A percentile compares a stretch with the other conserved stretches of the same genome.
phyloP scores from a whole-genome alignment of 2,329 filamentous ascomycete genomes.

The Metarhizium robertsii region DNA sequence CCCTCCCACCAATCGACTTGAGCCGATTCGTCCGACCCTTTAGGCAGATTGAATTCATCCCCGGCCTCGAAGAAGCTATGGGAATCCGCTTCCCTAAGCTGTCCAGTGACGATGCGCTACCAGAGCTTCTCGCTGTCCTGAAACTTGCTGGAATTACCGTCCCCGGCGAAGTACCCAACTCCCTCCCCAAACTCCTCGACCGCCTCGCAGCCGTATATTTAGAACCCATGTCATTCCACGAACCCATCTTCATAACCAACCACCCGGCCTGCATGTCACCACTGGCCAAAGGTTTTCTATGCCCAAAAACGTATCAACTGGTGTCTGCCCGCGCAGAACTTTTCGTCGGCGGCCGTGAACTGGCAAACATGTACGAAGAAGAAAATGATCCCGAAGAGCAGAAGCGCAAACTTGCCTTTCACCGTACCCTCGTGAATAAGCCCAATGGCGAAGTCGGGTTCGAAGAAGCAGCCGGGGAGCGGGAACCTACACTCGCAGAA shows the following conservation, averaged over 20 bases:
- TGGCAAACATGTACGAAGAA: conserved; percentile 97
- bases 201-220: conserved; percentile 66
- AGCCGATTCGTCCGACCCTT: conserved; percentile 46
- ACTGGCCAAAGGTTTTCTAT: conserved; percentile 76
- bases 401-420: conserved; percentile 65
- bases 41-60: conserved; percentile 69
- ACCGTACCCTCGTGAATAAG: conserved; percentile 30
- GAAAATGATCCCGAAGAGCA: conserved; percentile 90
- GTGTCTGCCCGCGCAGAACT: conserved; percentile 79
- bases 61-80: conserved; percentile 62
- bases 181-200: conserved; percentile 66
- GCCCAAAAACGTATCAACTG: conserved; percentile 56
- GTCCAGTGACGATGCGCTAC: conserved; percentile 41
- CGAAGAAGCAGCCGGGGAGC: conserved; percentile 6
- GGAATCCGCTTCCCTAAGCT: conserved; percentile 58
- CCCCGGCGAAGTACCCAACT: conserved; percentile 53
- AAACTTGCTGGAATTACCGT: conserved; percentile 53
- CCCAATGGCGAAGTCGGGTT: conserved; percentile 23
- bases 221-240: conserved; percentile 59
- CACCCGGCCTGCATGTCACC: conserved; percentile 89
- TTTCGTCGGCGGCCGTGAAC: conserved; percentile 69
- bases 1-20: conserved; percentile 39
- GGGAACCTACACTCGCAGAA: conserved; percentile 25
- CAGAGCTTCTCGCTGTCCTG: conserved; percentile 43
- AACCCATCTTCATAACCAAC: conserved; percentile 77